Evolutionary conservation across 2,329 filamentous ascomycete genomes (phyloP).

Genomic region (Pezicula carpinea): DNA sequence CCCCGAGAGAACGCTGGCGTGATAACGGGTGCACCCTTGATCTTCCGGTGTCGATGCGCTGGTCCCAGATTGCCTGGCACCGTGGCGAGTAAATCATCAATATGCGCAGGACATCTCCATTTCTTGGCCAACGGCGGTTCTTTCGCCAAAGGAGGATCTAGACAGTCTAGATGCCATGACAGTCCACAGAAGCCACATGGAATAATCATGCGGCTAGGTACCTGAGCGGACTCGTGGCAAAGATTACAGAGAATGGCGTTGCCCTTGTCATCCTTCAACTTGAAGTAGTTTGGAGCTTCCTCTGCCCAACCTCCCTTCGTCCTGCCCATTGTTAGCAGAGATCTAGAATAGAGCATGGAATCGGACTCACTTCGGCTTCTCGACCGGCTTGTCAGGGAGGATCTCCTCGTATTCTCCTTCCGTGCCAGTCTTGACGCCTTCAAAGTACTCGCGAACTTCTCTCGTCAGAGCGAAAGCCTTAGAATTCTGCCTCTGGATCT

Average conservation of each 20-base stretch:
- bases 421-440: slow-evolving; percentile 69
- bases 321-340: slow-evolving; percentile 27
- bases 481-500: slow-evolving; percentile 64
- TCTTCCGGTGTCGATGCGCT: slow-evolving; percentile 56
- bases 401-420: slow-evolving; percentile 80
- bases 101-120: slow-evolving; percentile 87
- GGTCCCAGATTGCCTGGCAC: slow-evolving; percentile 52
- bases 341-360: background rate
- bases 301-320: slow-evolving; percentile 45
- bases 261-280: slow-evolving; percentile 65
- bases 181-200: slow-evolving; percentile 79
- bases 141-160: slow-evolving; percentile 76
- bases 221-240: slow-evolving; percentile 63
- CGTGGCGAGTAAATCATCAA: slow-evolving; percentile 66
- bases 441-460: slow-evolving; percentile 69
- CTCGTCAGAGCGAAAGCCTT: slow-evolving; percentile 69
- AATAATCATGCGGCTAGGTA: slow-evolving; percentile 65
- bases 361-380: slow-evolving; percentile 53
- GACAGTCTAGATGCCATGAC: slow-evolving; percentile 89
- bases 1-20: slow-evolving; percentile 56
- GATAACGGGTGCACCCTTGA: slow-evolving; percentile 50
- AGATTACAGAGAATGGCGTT: slow-evolving; percentile 72
- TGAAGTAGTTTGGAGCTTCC: slow-evolving; percentile 62
- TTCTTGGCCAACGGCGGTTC: slow-evolving; percentile 68
- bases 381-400: slow-evolving; percentile 41